Evolutionary conservation across 441 rosid genomes (phyloP).

Genomic region (Erysimum cheiri): DNA sequence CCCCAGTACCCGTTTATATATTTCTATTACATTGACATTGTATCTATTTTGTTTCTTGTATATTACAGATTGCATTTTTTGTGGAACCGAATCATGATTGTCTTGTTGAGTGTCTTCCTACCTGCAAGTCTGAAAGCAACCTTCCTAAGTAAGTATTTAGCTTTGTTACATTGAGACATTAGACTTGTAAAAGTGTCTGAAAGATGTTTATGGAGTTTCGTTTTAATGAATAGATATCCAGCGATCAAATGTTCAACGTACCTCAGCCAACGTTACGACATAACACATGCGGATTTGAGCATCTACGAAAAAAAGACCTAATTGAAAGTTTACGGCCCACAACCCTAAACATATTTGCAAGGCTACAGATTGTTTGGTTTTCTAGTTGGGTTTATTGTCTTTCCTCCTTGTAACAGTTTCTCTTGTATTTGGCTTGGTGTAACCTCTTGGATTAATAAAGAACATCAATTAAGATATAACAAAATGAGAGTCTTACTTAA

Average conservation of each 20-base stretch:
- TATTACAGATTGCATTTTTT: background rate
- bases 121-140: slow-evolving; percentile 73
- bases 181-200: background rate
- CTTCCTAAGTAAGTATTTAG: slow-evolving; percentile 70
- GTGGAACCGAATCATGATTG: background rate
- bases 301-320: background rate
- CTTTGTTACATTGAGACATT: background rate
- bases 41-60: background rate
- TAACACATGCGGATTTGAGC: background rate
- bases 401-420: too few relatives aligned
- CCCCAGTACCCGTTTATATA: background rate
- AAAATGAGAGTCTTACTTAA: too few relatives aligned
- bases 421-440: too few relatives aligned
- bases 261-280: background rate
- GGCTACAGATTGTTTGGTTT: background rate
- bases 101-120: slow-evolving; percentile 73
- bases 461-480: too few relatives aligned
- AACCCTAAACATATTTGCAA: too few relatives aligned
- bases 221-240: background rate
- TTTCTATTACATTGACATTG: background rate
- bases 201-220: background rate
- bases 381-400: background rate
- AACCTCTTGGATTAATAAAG: too few relatives aligned
- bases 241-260: background rate
- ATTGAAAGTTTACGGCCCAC: background rate